Conservation (phyloP, 768 basidiomycete species). For the Lyophyllum semitale region DNA sequence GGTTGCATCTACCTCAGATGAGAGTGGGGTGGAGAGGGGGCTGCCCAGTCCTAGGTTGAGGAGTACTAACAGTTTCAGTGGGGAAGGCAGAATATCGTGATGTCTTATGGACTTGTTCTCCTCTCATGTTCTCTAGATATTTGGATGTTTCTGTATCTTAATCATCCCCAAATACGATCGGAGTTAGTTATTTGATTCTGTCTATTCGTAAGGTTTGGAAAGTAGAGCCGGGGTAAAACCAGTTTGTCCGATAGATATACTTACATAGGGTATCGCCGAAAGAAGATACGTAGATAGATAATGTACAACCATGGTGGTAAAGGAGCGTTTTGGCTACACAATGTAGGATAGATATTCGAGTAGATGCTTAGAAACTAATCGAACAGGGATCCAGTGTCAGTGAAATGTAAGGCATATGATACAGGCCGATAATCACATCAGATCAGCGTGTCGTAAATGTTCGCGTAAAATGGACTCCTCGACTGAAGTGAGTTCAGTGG, state of each 20-base stretch:
- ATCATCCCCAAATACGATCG: neutral
- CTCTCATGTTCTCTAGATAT: conserved; percentile 1
- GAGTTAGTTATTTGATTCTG: neutral
- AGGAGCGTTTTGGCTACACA: conserved; percentile 1
- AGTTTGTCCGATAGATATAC: neutral
- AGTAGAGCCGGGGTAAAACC: neutral
- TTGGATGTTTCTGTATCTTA: conserved; percentile 5
- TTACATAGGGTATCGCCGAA: neutral
- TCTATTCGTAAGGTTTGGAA: neutral
- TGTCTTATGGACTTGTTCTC: conserved; percentile 6
- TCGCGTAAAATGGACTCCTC: conserved; percentile 74
- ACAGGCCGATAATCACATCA: conserved; percentile 47
- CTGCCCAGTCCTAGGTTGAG: conserved; percentile 65
- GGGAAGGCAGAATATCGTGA: conserved; percentile 22
- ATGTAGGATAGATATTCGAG: neutral
- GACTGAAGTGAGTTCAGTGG: conserved; percentile 35
- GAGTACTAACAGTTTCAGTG: conserved; percentile 21
- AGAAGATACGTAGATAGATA: conserved; percentile 3
- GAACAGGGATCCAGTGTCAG: conserved; percentile 5
- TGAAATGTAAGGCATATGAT: conserved; percentile 2
- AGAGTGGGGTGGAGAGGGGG: conserved; percentile 63
- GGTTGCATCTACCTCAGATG: conserved; percentile 36
- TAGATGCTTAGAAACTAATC: neutral
- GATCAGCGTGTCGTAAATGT: conserved; percentile 69
- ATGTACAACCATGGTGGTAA: conserved; percentile 5